These are phyloP conservation scores for Helotiales sp. DNA, from an alignment of 2,329 filamentous ascomycete species.

Conservation along the genomic window DNA sequence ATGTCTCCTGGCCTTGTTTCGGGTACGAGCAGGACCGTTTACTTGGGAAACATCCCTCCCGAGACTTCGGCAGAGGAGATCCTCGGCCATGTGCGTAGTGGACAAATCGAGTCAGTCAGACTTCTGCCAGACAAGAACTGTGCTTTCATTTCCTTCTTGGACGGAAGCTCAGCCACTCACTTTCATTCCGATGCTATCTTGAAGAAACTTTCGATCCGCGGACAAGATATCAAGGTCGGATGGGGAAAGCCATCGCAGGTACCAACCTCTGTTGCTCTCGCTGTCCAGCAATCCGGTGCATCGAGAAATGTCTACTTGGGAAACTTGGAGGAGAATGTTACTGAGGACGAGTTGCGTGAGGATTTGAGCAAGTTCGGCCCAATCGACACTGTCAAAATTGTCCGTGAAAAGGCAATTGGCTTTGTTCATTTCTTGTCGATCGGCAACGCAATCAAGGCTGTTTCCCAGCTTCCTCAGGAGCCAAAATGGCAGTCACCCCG, in stretches of 20 bases:
- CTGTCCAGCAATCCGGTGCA: slow-evolving; percentile 94
- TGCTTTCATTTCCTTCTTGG: slow-evolving; percentile 98
- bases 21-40: slow-evolving; percentile 93
- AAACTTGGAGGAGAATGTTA: slow-evolving; percentile 85
- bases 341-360: slow-evolving; percentile 89
- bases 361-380: slow-evolving; percentile 95
- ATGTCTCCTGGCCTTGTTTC: slow-evolving; percentile 80
- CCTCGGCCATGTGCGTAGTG: slow-evolving; percentile 90
- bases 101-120: slow-evolving; percentile 98
- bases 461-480: slow-evolving; percentile 93
- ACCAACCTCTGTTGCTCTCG: slow-evolving; percentile 93
- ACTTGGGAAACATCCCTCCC: slow-evolving; percentile 96
- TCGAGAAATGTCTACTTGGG: slow-evolving; percentile 97
- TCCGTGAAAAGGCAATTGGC: slow-evolving; percentile 95
- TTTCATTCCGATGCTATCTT: slow-evolving; percentile 99
- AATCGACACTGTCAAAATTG: slow-evolving; percentile 96
- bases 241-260: slow-evolving; percentile 99
- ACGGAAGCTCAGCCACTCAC: slow-evolving; percentile 95
- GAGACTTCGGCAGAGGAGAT: slow-evolving; percentile 98
- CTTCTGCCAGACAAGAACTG: slow-evolving; percentile 99
- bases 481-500: slow-evolving; percentile 94
- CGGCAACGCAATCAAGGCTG: slow-evolving; percentile 96
- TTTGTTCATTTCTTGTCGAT: slow-evolving; percentile 98
- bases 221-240: slow-evolving; percentile 98
- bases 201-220: slow-evolving; percentile 98